Base-by-base conservation (phyloP, 23 red algal species). In the Gracilaria gracilis region DNA sequence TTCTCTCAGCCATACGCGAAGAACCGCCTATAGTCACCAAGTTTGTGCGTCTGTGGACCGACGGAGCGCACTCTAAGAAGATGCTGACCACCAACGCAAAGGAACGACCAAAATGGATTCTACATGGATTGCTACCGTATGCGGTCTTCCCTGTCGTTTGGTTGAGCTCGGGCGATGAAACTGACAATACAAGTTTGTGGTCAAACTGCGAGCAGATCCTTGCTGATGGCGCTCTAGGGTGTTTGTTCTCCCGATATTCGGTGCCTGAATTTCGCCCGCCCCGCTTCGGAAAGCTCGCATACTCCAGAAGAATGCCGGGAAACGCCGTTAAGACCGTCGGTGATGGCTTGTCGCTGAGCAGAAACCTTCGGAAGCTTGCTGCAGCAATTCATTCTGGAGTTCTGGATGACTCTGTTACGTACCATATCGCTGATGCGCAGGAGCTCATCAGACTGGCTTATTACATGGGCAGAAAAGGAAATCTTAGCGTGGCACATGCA, bases 401-500 rank as follows among this genome's bases (percentile, higher is more conserved):
- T 36, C 21, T 71, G 66, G 38, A 71, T 71, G 66, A 71, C 5
- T 19, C 66, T 2, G 66, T 71, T 16, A 71, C 66, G 15, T 71
- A 71, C 19, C 66, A 71, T 20, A 71, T 71, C 27, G 23, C 9
- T 4, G 66, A 71, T 71, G 66, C 66, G 21, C 66, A 71, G 66
- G 66, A 71, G 16, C 66, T 71, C 16, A 19, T 71, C 66, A 12
- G 66, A 71, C 66, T 71, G 7, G 12, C 66, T 28, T 71, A 71
- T 20, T 71, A 71, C 21, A 71, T 71, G 66, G 27, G 9, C 19
- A 71, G 16, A 27, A 19, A 71, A 14, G 66, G 66, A 1, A 4
- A 2, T 2, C 1, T 16, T 1, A 27, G 38, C 19, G 15, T 71
- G 66, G 66, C 21, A 36, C 66, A 71, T 71, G 66, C 13, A 14